Conservation (phyloP, 331 rosid genomes). For the Phaseolus coccineus region DNA sequence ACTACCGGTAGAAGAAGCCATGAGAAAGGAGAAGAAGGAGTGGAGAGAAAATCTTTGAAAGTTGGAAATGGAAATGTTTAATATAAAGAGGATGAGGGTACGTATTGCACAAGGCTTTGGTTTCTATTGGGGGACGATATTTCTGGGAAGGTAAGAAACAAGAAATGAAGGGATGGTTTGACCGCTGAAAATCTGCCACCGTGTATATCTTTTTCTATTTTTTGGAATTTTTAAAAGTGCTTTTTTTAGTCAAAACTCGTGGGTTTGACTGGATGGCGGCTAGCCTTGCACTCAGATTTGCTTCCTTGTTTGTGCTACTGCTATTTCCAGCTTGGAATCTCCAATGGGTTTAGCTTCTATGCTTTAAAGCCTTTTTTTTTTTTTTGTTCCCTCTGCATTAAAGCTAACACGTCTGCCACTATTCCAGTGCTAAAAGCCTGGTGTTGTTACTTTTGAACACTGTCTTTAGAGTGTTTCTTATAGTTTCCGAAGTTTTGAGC, state of each 20-base stretch:
- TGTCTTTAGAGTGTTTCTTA: not conserved
- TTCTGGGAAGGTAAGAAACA: slow-evolving; percentile 57
- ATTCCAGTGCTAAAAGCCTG: not conserved
- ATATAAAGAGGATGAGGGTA: slow-evolving; percentile 36
- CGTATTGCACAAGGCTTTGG: slow-evolving; percentile 56
- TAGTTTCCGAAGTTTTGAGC: too few relatives aligned
- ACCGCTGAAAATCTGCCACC: slow-evolving; percentile 55
- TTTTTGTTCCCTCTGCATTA: not conserved
- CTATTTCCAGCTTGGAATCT: not conserved
- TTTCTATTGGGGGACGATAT: slow-evolving; percentile 47
- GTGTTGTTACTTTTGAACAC: not conserved
- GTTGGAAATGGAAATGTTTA: slow-evolving; percentile 27
- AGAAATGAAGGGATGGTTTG: slow-evolving; percentile 47
- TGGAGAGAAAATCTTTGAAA: slow-evolving; percentile 40
- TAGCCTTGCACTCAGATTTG: slow-evolving; percentile 34
- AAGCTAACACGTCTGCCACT: not conserved
- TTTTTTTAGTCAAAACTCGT: slow-evolving; percentile 63
- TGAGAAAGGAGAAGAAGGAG: not conserved
- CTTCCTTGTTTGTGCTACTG: slow-evolving; percentile 4
- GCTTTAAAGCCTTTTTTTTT: not conserved
- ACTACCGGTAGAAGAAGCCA: slow-evolving; percentile 80
- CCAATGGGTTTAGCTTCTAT: not conserved
- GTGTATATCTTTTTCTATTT: not conserved
- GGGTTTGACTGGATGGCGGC: slow-evolving; percentile 87
- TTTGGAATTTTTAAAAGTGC: not conserved